phyloP scores from a whole-genome alignment of 345 rosid genomes.

The Camelina neglecta region DNA sequence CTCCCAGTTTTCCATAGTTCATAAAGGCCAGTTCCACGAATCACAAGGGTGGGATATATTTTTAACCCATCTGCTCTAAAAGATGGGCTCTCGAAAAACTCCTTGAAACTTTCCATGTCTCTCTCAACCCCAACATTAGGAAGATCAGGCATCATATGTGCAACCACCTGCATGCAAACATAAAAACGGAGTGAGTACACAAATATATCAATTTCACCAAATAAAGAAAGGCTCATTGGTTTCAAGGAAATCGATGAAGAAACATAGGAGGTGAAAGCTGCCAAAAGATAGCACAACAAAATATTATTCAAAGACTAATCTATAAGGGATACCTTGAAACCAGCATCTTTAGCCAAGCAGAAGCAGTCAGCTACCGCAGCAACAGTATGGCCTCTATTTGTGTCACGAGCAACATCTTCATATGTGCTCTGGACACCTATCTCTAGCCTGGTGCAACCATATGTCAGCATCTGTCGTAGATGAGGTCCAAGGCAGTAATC shows the following conservation, averaged over 20 bases:
- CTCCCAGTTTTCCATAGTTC: slow-evolving; percentile 99
- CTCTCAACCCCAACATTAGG: slow-evolving; percentile 99
- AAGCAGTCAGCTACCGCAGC: slow-evolving; percentile 99
- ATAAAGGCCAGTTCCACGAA: slow-evolving; percentile 97
- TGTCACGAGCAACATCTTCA: slow-evolving; percentile 98
- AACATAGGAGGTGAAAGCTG: slow-evolving; percentile 25
- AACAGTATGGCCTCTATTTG: slow-evolving; percentile 97
- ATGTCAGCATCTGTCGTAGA: slow-evolving; percentile 91
- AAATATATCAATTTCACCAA: not conserved
- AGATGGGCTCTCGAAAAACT: slow-evolving; percentile 94
- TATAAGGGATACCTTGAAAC: slow-evolving; percentile 73
- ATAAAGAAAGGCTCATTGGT: slow-evolving; percentile 10
- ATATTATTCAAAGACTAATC: not conserved
- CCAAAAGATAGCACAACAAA: slow-evolving; percentile 4
- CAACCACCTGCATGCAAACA: slow-evolving; percentile 76
- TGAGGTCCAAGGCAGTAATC: slow-evolving; percentile 99
- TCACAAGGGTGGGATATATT: slow-evolving; percentile 98
- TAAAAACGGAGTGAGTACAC: not conserved
- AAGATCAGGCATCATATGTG: slow-evolving; percentile 99
- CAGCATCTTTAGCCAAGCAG: slow-evolving; percentile 97
- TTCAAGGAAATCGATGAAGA: slow-evolving; percentile 1
- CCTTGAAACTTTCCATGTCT: slow-evolving; percentile 92
- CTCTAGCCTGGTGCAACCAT: slow-evolving; percentile 97
- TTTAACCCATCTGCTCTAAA: slow-evolving; percentile 99
- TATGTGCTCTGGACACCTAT: slow-evolving; percentile 99